Evolutionary conservation across 768 basidiomycete genomes (phyloP).

Genomic region (Panus rudis): DNA sequence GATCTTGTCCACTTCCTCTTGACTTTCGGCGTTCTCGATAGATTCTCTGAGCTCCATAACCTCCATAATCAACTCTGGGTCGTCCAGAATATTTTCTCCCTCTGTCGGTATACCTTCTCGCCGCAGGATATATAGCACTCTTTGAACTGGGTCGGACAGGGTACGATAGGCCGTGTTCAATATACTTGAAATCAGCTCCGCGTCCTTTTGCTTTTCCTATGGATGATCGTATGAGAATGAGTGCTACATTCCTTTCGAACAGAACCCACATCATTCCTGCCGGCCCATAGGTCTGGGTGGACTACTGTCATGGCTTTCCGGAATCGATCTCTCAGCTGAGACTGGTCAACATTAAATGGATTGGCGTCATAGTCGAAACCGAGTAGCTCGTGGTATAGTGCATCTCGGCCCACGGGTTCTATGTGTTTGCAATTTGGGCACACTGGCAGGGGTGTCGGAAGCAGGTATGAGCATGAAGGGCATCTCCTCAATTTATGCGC

Average conservation of each 20-base stretch:
- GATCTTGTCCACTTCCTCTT: constrained; percentile 44
- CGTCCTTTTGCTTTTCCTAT: constrained; percentile 51
- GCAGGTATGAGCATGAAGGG: constrained; percentile 51
- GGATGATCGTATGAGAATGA: constrained; percentile 2
- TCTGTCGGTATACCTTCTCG: constrained; percentile 48
- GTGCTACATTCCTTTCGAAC: background rate
- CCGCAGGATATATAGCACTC: constrained; percentile 77
- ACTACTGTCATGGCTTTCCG: constrained; percentile 65
- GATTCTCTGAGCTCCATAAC: constrained; percentile 76
- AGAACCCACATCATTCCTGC: constrained; percentile 49
- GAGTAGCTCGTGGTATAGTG: constrained; percentile 64
- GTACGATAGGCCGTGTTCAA: constrained; percentile 81
- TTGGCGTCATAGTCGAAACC: constrained; percentile 55
- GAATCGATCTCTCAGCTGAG: constrained; percentile 57
- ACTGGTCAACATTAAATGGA: constrained; percentile 62
- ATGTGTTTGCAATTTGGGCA: constrained; percentile 71
- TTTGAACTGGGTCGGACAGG: constrained; percentile 62
- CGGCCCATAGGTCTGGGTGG: constrained; percentile 85
- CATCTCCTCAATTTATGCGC: constrained; percentile 29
- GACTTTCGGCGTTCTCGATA: constrained; percentile 56
- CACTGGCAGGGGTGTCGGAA: constrained; percentile 65
- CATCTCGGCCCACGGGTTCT: constrained; percentile 43
- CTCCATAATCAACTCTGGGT: constrained; percentile 63
- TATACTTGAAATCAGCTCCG: constrained; percentile 61
- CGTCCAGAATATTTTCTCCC: constrained; percentile 69